These are phyloP conservation scores for Sclerotinia spermophila DNA, from an alignment of 2,329 filamentous ascomycete species.

Conservation along the genomic window DNA sequence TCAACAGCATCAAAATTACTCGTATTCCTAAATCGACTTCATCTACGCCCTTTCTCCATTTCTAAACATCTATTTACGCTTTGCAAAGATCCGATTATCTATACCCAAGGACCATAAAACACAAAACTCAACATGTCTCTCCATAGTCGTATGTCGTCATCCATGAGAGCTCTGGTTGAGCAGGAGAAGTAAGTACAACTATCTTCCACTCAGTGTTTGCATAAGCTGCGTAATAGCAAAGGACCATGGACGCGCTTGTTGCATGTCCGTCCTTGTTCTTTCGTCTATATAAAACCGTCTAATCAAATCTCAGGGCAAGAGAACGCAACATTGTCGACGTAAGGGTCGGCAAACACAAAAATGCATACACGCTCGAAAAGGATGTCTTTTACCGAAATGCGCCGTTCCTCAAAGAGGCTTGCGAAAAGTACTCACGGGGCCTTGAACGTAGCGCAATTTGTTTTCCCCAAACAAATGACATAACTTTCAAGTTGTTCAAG, in stretches of 20 bases:
- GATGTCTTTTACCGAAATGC: background rate
- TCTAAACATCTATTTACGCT: background rate
- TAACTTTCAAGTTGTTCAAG: background rate
- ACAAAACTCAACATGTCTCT: background rate
- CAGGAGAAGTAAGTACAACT: background rate
- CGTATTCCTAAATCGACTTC: background rate
- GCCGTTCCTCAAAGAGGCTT: background rate
- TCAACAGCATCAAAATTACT: background rate
- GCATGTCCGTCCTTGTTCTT: background rate
- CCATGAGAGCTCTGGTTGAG: background rate
- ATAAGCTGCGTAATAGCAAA: background rate
- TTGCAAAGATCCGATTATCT: background rate
- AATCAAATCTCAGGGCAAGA: background rate
- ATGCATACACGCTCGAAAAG: background rate
- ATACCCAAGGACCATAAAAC: background rate
- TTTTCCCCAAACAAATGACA: background rate
- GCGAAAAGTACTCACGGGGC: background rate
- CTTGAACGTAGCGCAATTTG: background rate
- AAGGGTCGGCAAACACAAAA: background rate
- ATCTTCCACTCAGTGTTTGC: too few relatives aligned
- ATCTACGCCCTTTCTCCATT: background rate
- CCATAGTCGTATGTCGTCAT: background rate
- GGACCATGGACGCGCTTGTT: fast-evolving
- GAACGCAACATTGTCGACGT: background rate
- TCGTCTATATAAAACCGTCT: background rate